phyloP scores from a whole-genome alignment of 495 filamentous ascomycete species.

The Lasiosphaeria ovina region DNA sequence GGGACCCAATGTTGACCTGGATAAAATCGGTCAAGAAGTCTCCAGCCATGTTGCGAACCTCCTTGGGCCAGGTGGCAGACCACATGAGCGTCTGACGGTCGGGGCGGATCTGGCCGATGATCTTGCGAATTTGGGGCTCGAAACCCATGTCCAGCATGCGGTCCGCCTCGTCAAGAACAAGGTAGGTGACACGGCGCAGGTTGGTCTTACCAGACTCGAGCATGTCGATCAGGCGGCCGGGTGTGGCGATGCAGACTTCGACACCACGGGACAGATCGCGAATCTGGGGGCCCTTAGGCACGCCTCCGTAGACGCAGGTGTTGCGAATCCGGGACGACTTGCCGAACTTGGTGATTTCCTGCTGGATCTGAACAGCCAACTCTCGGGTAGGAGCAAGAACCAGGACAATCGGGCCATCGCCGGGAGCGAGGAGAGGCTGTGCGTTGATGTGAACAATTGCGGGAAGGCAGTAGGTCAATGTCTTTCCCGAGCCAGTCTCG shows the following conservation, averaged over 20 bases:
- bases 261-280: constrained; percentile 86
- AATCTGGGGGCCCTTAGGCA: constrained; percentile 94
- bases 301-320: constrained; percentile 98
- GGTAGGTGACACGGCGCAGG: constrained; percentile 92
- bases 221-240: constrained; percentile 98
- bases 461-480: constrained; percentile 94
- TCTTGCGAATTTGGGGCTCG: constrained; percentile 89
- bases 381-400: constrained; percentile 95
- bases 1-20: constrained; percentile 97
- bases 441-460: constrained; percentile 99
- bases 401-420: constrained; percentile 94
- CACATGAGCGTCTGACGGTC: constrained; percentile 99
- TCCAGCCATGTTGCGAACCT: constrained; percentile 90
- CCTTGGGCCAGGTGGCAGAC: constrained; percentile 99
- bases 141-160: constrained; percentile 94
- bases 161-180: constrained; percentile 88
- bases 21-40: constrained; percentile 97
- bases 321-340: constrained; percentile 98
- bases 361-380: constrained; percentile 96
- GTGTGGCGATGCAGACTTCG: constrained; percentile 92
- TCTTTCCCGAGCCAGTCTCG: constrained; percentile 99
- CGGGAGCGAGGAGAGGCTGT: constrained; percentile 93
- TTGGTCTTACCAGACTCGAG: constrained; percentile 96
- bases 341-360: constrained; percentile 92
- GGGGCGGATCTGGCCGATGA: constrained; percentile 94